Evolutionary conservation across 306 rosid genomes (phyloP).

Genomic region (Citrullus mucosospermus): DNA sequence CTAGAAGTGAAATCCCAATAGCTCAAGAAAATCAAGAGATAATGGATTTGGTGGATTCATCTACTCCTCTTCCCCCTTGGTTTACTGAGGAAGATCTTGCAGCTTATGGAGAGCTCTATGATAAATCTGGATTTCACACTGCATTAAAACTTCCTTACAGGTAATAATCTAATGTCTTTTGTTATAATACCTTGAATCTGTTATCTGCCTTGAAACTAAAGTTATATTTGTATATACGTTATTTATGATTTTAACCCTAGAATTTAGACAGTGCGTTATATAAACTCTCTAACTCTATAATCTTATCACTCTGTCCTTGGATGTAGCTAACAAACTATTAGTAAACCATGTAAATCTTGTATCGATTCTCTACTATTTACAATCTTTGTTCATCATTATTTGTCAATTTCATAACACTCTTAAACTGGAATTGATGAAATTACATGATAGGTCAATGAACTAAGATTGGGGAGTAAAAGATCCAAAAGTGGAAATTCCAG

Average conservation of each 20-base stretch:
- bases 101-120: conserved; percentile 45
- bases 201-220: no score
- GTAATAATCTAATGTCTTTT: conserved; percentile 20
- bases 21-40: conserved; percentile 68
- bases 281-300: no score
- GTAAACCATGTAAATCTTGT: no score
- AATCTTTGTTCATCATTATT: no score
- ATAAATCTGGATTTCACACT: conserved; percentile 65
- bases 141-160: conserved; percentile 70
- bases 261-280: no score
- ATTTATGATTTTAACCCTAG: no score
- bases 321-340: no score
- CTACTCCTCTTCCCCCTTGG: conserved; percentile 72
- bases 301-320: no score
- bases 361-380: no score
- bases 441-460: conserved; percentile 28
- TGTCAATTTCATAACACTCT: no score
- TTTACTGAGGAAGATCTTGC: conserved; percentile 63
- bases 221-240: no score
- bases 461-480: conserved; percentile 28
- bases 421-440: background rate
- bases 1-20: conserved; percentile 56
- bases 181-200: no score
- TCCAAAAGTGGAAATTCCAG: conserved; percentile 39
- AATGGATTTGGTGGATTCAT: conserved; percentile 70